Percentiles rank a stretch among this genome's conserved stretches.
phyloP scores from a whole-genome alignment of 1,284 basidiomycete genomes.

The Puccinia horiana region DNA sequence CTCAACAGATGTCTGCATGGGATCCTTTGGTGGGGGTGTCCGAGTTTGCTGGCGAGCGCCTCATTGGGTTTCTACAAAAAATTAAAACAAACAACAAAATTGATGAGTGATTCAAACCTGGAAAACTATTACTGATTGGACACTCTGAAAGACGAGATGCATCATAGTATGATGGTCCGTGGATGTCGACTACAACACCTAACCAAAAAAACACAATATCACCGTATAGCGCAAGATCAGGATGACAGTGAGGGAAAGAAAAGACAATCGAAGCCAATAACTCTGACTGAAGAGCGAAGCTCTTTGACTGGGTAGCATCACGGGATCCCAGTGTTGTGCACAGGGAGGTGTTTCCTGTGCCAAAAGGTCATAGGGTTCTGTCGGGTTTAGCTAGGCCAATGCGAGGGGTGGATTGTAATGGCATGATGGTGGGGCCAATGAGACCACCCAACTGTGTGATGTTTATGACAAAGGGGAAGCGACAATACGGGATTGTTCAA shows the following conservation, averaged over 20 bases:
- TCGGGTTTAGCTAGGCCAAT: neutral
- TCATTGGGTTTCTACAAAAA: constrained; percentile 38
- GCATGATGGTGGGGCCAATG: neutral
- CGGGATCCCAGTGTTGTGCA: neutral
- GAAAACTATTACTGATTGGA: neutral
- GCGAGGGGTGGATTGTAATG: neutral
- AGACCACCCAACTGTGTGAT: constrained; percentile 17
- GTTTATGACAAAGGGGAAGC: neutral
- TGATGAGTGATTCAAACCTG: neutral
- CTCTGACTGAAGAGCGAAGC: neutral
- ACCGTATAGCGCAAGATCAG: neutral
- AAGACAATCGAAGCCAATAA: neutral
- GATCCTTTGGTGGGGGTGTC: constrained; percentile 11
- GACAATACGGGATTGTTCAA: neutral
- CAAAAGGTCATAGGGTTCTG: neutral
- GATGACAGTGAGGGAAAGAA: neutral
- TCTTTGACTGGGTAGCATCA: neutral
- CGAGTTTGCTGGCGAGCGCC: constrained; percentile 15
- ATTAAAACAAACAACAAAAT: constrained; percentile 24
- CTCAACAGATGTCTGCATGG: constrained; percentile 21
- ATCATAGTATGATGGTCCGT: constrained; percentile 20
- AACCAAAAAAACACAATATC: neutral
- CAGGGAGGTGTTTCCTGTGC: neutral
- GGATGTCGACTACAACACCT: neutral
- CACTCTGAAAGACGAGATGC: constrained; percentile 1